These are phyloP conservation scores for Leccinum uliginosum DNA, from an alignment of 768 basidiomycete species.

Conservation along the genomic window DNA sequence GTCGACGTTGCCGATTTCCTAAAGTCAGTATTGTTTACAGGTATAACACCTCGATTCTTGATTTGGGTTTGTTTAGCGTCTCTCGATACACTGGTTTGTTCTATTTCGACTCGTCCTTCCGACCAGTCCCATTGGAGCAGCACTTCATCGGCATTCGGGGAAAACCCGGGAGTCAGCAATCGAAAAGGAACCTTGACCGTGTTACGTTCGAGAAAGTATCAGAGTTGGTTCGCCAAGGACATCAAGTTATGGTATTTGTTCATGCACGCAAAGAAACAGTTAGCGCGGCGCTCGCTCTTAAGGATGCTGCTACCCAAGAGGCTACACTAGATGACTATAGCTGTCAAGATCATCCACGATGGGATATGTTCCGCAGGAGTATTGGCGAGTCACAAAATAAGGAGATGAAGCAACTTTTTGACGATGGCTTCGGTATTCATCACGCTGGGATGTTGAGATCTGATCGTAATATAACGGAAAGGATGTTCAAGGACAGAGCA, in stretches of 20 bases:
- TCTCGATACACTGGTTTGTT: slow-evolving; percentile 85
- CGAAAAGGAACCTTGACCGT: slow-evolving; percentile 81
- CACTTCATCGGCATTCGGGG: slow-evolving; percentile 94
- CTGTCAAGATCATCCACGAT: slow-evolving; percentile 78
- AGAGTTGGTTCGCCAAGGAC: slow-evolving; percentile 82
- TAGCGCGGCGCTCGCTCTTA: slow-evolving; percentile 77
- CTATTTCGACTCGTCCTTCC: slow-evolving; percentile 96
- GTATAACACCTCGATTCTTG: neutral
- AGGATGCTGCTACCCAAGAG: slow-evolving; percentile 70
- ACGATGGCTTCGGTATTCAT: slow-evolving; percentile 92
- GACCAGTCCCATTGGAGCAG: slow-evolving; percentile 94
- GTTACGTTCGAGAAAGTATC: slow-evolving; percentile 90
- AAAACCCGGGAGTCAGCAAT: slow-evolving; percentile 67
- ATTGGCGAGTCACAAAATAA: slow-evolving; percentile 84
- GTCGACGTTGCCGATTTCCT: slow-evolving; percentile 94
- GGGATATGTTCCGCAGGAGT: slow-evolving; percentile 66
- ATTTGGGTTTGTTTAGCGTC: slow-evolving; percentile 50
- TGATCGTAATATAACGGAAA: slow-evolving; percentile 93
- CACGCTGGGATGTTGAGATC: slow-evolving; percentile 97
- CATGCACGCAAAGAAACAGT: slow-evolving; percentile 98
- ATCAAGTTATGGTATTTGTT: slow-evolving; percentile 99
- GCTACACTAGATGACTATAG: slow-evolving; percentile 75
- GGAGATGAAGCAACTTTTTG: slow-evolving; percentile 95
- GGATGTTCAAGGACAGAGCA: slow-evolving; percentile 83
- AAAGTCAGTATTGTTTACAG: slow-evolving; percentile 44